Evolutionary conservation across 768 basidiomycete species (phyloP).

Genomic region (Lactarius evosmus): DNA sequence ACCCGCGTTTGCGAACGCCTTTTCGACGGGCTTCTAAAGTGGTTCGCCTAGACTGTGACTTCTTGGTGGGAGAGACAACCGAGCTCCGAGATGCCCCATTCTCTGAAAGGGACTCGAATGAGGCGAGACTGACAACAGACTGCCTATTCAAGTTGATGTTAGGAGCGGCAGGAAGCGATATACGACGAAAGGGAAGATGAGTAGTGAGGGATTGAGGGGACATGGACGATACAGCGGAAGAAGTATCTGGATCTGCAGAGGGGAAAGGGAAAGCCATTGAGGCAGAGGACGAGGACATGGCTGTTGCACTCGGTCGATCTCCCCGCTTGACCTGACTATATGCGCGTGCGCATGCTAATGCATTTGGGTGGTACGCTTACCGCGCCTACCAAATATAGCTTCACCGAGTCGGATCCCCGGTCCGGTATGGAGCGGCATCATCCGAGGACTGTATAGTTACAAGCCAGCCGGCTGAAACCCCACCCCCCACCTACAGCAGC

Average conservation of each 20-base stretch:
- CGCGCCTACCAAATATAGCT: slow-evolving; percentile 1
- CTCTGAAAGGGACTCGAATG: slow-evolving; percentile 70
- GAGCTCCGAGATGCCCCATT: slow-evolving; percentile 36
- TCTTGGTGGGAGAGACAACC: slow-evolving; percentile 33
- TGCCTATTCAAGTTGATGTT: slow-evolving; percentile 50
- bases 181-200: slow-evolving; percentile 49
- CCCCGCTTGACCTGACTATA: background rate
- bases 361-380: background rate
- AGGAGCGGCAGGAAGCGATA: slow-evolving; percentile 41
- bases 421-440: slow-evolving; percentile 2
- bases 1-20: slow-evolving; percentile 39
- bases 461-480: background rate
- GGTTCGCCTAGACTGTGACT: slow-evolving; percentile 34
- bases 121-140: slow-evolving; percentile 67
- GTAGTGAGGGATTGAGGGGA: slow-evolving; percentile 46
- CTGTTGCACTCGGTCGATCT: background rate
- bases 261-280: slow-evolving; percentile 29
- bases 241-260: slow-evolving; percentile 16
- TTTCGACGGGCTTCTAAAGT: slow-evolving; percentile 43
- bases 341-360: slow-evolving; percentile 2
- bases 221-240: slow-evolving; percentile 5
- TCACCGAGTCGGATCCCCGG: background rate
- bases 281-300: slow-evolving; percentile 8
- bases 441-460: slow-evolving; percentile 21
- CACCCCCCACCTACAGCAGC: background rate